Base-by-base conservation (phyloP, 2,329 filamentous ascomycete species). In the Neofusicoccum ribis region DNA sequence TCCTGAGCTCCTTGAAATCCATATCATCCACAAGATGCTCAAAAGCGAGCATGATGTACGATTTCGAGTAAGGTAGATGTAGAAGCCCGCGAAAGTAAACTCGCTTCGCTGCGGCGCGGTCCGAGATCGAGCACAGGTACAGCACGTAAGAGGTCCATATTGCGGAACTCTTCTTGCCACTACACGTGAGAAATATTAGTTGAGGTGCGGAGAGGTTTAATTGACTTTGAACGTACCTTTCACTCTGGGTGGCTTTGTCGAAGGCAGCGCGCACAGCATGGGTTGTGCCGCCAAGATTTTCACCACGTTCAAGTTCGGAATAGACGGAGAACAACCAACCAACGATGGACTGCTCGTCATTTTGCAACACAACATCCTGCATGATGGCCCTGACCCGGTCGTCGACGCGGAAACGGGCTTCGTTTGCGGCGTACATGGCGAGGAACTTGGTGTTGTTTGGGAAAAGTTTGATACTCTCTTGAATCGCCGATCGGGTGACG, bases 391-490 rank as follows among this genome's bases (percentile, higher is more conserved):
- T 87, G 20, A 96, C 86, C 17, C 91, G 89, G 70, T 96, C 91
- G 67, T 92, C 86, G 63, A 95, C 84, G 27, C 89, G 85, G 49
- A 92, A 86, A 7, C 89, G 86, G 1, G 87, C 83, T 73, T 94
- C 89, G 67, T 91, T 88, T 82, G 89, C 91, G n/a, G 88, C 85
- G 68, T 90, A 90, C 0, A 95, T 79, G 1, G 85, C 82, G 1
- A 96, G 83, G 67, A 97, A 89, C 5, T 92, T 82, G 1, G 88
- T 91, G 78, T 97, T 97, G 56, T 82, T 81, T 0, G 93, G 92
- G 73, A 93, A 96, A 6, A 79, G 73, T 0, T 71, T 70, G 23
- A 95, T 80, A 67, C 89, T 90, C 2, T 81, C 78, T 4, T 81
- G 77, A 0, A 97, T 78, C 12, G 88, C 80, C 7, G 83, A 77